Evolutionary conservation across 2,329 filamentous ascomycete genomes (phyloP).

Genomic region (Lithohypha guttulata): DNA sequence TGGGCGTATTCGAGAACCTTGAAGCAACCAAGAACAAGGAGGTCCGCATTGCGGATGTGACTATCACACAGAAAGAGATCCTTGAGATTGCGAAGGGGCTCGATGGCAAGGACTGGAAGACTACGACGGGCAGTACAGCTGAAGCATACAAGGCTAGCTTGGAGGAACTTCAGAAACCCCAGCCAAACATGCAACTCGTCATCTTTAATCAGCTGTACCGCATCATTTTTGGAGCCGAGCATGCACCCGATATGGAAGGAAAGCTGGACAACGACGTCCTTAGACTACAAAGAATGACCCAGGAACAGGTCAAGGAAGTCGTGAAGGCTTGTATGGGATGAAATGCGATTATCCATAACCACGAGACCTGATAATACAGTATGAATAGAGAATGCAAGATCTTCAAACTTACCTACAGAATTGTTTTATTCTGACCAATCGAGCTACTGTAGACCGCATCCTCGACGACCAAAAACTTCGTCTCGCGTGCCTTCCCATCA

Average conservation of each 20-base stretch:
- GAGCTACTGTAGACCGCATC: too few relatives aligned
- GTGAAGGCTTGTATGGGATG: slow-evolving; percentile 1
- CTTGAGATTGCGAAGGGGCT: slow-evolving; percentile 21
- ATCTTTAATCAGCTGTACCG: slow-evolving; percentile 8
- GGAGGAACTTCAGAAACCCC: slow-evolving; percentile 6
- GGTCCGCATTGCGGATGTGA: slow-evolving; percentile 38
- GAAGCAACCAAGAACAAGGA: slow-evolving; percentile 45
- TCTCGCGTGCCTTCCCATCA: too few relatives aligned
- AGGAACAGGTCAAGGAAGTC: slow-evolving; percentile 7
- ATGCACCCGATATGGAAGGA: not conserved
- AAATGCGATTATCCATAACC: too few relatives aligned
- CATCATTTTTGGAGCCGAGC: not conserved
- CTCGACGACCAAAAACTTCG: too few relatives aligned
- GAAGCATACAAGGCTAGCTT: slow-evolving; percentile 2
- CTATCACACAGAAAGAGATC: slow-evolving; percentile 36
- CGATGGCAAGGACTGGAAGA: slow-evolving; percentile 12
- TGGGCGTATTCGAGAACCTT: slow-evolving; percentile 37
- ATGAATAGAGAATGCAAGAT: too few relatives aligned
- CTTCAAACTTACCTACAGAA: too few relatives aligned
- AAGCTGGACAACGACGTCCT: slow-evolving; percentile 2
- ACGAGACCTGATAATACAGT: too few relatives aligned
- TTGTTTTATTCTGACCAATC: too few relatives aligned
- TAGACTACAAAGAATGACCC: not conserved
- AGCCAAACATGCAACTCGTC: not conserved
- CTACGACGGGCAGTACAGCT: not conserved